Percentiles rank a stretch among this genome's conserved stretches.
Conservation (phyloP, 352 stramenopile genomes). For the Plasmopara viticola region DNA sequence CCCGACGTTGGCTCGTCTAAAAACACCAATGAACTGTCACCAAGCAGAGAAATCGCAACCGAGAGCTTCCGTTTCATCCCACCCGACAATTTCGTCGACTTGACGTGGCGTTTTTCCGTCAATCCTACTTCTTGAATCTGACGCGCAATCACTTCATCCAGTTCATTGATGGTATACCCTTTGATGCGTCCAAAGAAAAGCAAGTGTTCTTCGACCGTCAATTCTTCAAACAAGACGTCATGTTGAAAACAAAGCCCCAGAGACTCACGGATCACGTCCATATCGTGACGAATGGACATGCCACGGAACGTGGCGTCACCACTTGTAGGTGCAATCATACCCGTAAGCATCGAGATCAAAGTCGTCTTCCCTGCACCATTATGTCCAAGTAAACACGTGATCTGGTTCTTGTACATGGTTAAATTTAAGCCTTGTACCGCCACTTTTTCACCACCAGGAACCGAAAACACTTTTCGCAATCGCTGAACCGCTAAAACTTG, state of each 20-base stretch:
- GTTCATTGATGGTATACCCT: slow-evolving; percentile 29
- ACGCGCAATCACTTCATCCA: slow-evolving; percentile 26
- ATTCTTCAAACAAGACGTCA: slow-evolving; percentile 68
- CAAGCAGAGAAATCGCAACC: slow-evolving; percentile 86
- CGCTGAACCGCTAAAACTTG: slow-evolving; percentile 36
- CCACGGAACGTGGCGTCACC: slow-evolving; percentile 66
- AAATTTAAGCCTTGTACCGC: slow-evolving; percentile 79
- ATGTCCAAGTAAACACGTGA: slow-evolving; percentile 88
- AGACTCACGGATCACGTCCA: slow-evolving; percentile 57
- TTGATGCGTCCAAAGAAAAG: slow-evolving; percentile 68
- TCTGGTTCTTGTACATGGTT: slow-evolving; percentile 88
- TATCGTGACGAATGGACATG: slow-evolving; percentile 65
- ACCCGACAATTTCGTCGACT: slow-evolving; percentile 59
- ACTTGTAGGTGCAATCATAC: slow-evolving; percentile 52
- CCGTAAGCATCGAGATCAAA: slow-evolving; percentile 88
- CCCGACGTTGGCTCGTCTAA: slow-evolving; percentile 90
- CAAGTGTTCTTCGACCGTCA: slow-evolving; percentile 75
- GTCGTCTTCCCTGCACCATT: slow-evolving; percentile 91
- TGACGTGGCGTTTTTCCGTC: slow-evolving; percentile 48
- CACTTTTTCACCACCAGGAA: slow-evolving; percentile 68
- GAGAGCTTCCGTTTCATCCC: slow-evolving; percentile 91
- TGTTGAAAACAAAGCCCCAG: slow-evolving; percentile 82
- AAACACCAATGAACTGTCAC: slow-evolving; percentile 77
- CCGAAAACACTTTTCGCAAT: slow-evolving; percentile 62
- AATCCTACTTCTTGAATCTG: slow-evolving; percentile 60